Percentiles rank a stretch among this genome's conserved stretches.
Conservation (phyloP, 257 asterid genomes). For the Leonotis leonurus region DNA sequence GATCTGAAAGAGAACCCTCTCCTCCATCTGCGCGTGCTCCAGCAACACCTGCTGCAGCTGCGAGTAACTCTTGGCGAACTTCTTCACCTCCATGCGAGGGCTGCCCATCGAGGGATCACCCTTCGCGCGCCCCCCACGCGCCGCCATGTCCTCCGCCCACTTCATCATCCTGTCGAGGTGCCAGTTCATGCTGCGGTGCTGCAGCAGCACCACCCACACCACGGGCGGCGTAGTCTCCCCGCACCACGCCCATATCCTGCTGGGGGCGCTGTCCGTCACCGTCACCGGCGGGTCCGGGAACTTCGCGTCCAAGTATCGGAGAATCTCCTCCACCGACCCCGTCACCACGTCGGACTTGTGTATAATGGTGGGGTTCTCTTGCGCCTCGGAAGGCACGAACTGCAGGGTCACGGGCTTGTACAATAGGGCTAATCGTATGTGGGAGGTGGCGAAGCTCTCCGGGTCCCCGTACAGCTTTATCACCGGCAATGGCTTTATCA, state of each 20-base stretch:
- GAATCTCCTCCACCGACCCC: slow-evolving; percentile 64
- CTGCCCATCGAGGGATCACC: slow-evolving; percentile 95
- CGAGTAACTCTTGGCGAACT: slow-evolving; percentile 63
- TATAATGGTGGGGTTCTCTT: slow-evolving; percentile 54
- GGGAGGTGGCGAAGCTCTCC: slow-evolving; percentile 57
- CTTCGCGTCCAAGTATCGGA: slow-evolving; percentile 63
- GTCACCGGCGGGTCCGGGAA: slow-evolving; percentile 74
- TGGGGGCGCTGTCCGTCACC: slow-evolving; percentile 8
- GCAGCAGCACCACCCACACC: slow-evolving; percentile 84
- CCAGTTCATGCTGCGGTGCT: slow-evolving; percentile 83
- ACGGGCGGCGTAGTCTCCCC: slow-evolving; percentile 78
- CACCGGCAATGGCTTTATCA: slow-evolving; percentile 39
- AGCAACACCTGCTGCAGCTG: slow-evolving; percentile 69
- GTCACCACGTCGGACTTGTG: slow-evolving; percentile 63
- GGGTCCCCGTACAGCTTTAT: slow-evolving; percentile 73
- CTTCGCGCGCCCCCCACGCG: slow-evolving; percentile 67
- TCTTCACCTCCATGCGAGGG: slow-evolving; percentile 86
- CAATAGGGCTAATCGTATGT: slow-evolving; percentile 65
- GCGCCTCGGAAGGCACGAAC: slow-evolving; percentile 52
- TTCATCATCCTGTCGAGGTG: slow-evolving; percentile 87
- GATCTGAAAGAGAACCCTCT: slow-evolving; percentile 77
- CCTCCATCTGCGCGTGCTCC: slow-evolving; percentile 99
- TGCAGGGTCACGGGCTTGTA: slow-evolving; percentile 71
- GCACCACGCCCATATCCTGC: slow-evolving; percentile 64
- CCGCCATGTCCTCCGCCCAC: slow-evolving; percentile 85